Percentiles rank a stretch among this genome's conserved stretches.
Conservation (phyloP, 2,329 filamentous ascomycete species). For the Ophiostoma ips region DNA sequence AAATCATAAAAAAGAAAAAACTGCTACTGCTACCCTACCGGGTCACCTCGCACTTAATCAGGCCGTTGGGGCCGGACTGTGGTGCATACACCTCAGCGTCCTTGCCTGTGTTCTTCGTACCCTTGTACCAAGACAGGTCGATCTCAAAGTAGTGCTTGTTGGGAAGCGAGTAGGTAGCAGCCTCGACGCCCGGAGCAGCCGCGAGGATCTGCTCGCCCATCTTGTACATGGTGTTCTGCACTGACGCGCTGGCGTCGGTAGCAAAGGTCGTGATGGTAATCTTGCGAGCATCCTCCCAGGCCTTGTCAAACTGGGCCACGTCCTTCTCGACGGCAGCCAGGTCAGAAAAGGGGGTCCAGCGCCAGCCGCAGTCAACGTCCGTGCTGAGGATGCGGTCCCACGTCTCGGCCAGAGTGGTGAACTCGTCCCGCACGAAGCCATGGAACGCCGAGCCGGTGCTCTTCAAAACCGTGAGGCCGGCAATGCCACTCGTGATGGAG, state of each 20-base stretch:
- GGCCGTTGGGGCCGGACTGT: conserved; percentile 81
- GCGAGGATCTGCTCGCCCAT: conserved; percentile 83
- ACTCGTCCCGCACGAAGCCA: conserved; percentile 86
- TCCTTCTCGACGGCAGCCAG: conserved; percentile 53
- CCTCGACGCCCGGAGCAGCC: conserved; percentile 54
- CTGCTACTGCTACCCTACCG: conserved; percentile 26
- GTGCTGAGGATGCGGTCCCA: conserved; percentile 95
- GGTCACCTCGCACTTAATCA: conserved; percentile 85
- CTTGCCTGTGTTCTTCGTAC: conserved; percentile 83
- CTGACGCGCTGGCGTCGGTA: conserved; percentile 77
- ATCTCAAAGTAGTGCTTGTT: conserved; percentile 99
- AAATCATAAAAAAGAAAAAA: too few species aligned
- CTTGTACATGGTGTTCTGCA: conserved; percentile 98
- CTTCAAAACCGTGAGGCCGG: conserved; percentile 79
- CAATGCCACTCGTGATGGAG: conserved; percentile 62
- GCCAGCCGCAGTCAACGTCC: conserved; percentile 77
- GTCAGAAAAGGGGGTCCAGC: conserved; percentile 59
- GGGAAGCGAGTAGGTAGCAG: conserved; percentile 71
- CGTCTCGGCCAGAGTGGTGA: conserved; percentile 76
- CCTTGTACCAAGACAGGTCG: conserved; percentile 94
- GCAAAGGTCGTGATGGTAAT: conserved; percentile 92
- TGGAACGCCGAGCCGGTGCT: conserved; percentile 94
- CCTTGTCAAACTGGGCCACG: conserved; percentile 57
- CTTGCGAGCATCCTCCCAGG: conserved; percentile 61
- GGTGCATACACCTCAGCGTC: conserved; percentile 93